phyloP scores from a whole-genome alignment of 148 eudicot species.

The Polygonum aviculare region DNA sequence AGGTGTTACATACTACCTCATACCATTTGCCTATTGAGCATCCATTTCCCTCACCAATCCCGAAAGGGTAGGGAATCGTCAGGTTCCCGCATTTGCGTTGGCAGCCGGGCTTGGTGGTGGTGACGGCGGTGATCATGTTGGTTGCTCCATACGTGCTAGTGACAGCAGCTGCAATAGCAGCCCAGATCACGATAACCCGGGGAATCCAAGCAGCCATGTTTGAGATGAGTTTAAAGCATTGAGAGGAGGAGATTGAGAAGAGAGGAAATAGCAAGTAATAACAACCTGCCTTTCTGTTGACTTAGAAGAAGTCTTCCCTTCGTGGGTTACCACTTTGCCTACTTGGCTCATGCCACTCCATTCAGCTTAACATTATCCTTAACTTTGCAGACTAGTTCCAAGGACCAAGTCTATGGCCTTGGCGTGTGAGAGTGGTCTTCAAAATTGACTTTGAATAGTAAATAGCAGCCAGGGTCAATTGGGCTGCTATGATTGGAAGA shows the following conservation, averaged over 20 bases:
- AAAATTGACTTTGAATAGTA: not conserved
- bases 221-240: not conserved
- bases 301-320: not conserved
- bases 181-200: not conserved
- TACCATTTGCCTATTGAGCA: slow-evolving; percentile 28
- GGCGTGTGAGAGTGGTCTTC: too few species aligned
- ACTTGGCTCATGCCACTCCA: not conserved
- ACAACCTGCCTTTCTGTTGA: not conserved
- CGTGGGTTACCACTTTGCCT: not conserved
- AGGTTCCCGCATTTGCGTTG: slow-evolving; percentile 34
- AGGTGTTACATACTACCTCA: slow-evolving; percentile 23
- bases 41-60: slow-evolving; percentile 19
- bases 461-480: not conserved
- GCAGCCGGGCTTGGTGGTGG: slow-evolving; percentile 35
- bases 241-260: not conserved
- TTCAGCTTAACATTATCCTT: not conserved
- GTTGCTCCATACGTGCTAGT: not conserved
- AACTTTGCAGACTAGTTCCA: not conserved
- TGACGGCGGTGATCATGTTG: not conserved
- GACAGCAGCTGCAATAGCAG: not conserved
- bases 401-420: not conserved
- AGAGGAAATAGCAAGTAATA: not conserved
- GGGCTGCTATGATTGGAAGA: too few species aligned
- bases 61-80: slow-evolving; percentile 49
- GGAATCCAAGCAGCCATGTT: not conserved